These are phyloP conservation scores for Dryadomyces quercus-mongolicae DNA, from an alignment of 2,329 filamentous ascomycete genomes.

Conservation along the genomic window DNA sequence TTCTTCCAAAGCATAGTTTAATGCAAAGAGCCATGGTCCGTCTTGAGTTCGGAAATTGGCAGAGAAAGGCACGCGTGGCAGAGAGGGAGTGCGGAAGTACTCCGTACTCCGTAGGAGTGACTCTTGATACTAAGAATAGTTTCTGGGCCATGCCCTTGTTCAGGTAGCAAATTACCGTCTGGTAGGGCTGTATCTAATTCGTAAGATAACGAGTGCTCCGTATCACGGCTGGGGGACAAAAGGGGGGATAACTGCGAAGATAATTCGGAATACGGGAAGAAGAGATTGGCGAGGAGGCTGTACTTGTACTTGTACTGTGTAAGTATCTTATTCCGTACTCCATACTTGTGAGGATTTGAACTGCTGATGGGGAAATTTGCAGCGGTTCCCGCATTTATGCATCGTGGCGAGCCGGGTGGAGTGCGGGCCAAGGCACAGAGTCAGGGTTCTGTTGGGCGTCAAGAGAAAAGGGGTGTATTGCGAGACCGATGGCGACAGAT, in stretches of 20 bases:
- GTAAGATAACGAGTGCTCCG: no score
- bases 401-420: background rate
- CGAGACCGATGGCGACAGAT: background rate
- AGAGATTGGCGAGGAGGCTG: no score
- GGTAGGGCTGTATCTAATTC: no score
- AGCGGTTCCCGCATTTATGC: slow-evolving; percentile 13
- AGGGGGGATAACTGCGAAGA: no score
- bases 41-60: background rate
- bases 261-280: no score
- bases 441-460: no score
- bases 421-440: no score
- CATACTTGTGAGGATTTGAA: background rate
- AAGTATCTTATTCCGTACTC: background rate
- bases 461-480: background rate
- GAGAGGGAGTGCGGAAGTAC: background rate
- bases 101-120: background rate
- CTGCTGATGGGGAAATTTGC: slow-evolving; percentile 11
- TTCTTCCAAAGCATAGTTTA: background rate
- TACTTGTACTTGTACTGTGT: no score
- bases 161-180: no score
- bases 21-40: no score
- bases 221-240: no score
- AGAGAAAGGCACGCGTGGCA: background rate
- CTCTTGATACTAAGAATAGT: background rate
- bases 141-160: background rate